Evolutionary conservation across 345 rosid species (phyloP).

Genomic region (Psidium guajava): DNA sequence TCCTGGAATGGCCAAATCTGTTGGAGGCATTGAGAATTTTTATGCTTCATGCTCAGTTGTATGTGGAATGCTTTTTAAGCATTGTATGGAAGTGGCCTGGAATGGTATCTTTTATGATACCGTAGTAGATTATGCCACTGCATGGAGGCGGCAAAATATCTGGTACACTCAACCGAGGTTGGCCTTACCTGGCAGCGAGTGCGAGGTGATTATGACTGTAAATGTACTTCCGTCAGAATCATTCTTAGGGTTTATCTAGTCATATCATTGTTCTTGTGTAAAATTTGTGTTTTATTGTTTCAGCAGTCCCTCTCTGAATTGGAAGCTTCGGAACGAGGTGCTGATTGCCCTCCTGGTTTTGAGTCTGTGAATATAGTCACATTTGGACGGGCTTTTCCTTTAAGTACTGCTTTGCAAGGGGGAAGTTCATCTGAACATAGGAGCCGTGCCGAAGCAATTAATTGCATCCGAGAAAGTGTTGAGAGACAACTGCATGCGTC

Average conservation of each 20-base stretch:
- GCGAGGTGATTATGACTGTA: not conserved
- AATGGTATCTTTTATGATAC: conserved; percentile 76
- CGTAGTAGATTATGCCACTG: conserved; percentile 31
- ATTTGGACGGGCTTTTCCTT: not conserved
- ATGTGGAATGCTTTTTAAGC: conserved; percentile 46
- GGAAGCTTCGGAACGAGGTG: conserved; percentile 19
- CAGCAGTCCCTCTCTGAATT: conserved; percentile 25
- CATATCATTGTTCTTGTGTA: not conserved
- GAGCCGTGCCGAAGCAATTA: conserved; percentile 6
- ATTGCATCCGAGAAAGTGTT: conserved; percentile 35
- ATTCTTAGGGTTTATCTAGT: not conserved
- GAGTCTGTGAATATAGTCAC: conserved; percentile 15
- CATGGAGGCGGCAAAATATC: conserved; percentile 61
- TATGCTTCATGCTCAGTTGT: conserved; percentile 46
- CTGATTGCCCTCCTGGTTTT: conserved; percentile 35
- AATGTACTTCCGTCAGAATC: not conserved
- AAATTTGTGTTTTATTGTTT: conserved; percentile 14
- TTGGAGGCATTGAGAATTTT: conserved; percentile 65
- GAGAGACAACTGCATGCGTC: conserved; percentile 54
- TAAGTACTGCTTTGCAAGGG: conserved; percentile 7
- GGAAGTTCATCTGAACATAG: conserved; percentile 14
- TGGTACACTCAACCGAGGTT: conserved; percentile 25
- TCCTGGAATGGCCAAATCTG: conserved; percentile 32
- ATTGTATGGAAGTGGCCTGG: conserved; percentile 79
- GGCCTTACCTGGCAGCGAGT: not conserved